Evolutionary conservation across 768 basidiomycete species (phyloP).

Genomic region (Rhodosporidiobolus odoratus): DNA sequence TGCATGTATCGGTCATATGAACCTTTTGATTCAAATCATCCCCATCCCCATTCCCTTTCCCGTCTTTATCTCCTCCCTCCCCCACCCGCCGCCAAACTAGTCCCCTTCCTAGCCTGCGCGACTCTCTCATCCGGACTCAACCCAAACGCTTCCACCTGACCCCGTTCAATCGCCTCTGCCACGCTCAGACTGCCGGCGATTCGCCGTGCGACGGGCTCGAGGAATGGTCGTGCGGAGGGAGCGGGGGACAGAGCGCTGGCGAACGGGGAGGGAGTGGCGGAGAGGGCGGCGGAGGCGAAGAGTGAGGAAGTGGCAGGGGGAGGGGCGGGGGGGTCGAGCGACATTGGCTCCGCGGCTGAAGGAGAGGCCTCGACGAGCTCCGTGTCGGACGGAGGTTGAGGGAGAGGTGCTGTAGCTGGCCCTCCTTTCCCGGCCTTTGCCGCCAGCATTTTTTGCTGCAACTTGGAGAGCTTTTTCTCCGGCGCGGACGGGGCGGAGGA

Average conservation of each 20-base stretch:
- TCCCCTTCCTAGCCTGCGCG: conserved; percentile 70
- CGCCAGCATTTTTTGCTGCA: conserved; percentile 36
- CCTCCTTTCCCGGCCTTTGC: neutral
- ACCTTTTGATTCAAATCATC: neutral
- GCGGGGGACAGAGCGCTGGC: conserved; percentile 26
- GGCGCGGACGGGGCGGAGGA: conserved; percentile 43
- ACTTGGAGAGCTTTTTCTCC: conserved; percentile 40
- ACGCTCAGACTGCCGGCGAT: conserved; percentile 45
- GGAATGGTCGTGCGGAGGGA: conserved; percentile 15
- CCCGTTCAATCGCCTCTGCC: conserved; percentile 49
- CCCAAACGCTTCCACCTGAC: conserved; percentile 52
- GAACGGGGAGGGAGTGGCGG: neutral
- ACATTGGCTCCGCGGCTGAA: neutral
- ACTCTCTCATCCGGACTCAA: conserved; percentile 92
- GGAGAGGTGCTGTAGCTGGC: neutral
- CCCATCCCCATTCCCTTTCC: neutral
- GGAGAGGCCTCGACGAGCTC: conserved; percentile 5
- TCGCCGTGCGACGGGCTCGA: neutral
- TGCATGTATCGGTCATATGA: neutral
- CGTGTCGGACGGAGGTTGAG: neutral
- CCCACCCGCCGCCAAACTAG: conserved; percentile 44
- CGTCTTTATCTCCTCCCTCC: no score
- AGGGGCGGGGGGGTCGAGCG: neutral
- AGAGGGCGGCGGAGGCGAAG: neutral
- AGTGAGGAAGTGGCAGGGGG: neutral